Conservation (phyloP, 495 filamentous ascomycete genomes). For the Lasiosphaeris hirsuta region DNA sequence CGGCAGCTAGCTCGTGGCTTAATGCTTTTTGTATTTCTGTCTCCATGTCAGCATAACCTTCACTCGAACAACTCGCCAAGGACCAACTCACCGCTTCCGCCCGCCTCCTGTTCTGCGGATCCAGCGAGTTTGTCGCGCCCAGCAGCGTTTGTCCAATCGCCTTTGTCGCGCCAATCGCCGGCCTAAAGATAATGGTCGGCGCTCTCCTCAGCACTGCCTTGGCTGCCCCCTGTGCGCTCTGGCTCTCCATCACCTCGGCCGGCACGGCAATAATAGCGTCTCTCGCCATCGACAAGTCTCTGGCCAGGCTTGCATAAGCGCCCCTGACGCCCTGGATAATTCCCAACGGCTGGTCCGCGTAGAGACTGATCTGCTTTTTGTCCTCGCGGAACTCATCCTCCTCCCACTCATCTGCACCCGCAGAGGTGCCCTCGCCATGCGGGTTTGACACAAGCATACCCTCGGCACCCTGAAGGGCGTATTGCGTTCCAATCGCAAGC, state of each 20-base stretch:
- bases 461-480: conserved; percentile 82
- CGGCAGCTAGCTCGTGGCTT: background rate
- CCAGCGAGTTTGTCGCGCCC: conserved; percentile 90
- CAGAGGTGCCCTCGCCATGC: conserved; percentile 24
- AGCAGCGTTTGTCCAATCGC: conserved; percentile 85
- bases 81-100: conserved; percentile 76
- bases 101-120: conserved; percentile 74
- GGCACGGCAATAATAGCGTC: conserved; percentile 96
- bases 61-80: background rate
- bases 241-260: conserved; percentile 82
- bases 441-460: conserved; percentile 60
- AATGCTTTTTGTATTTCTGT: conserved; percentile 29
- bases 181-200: conserved; percentile 86
- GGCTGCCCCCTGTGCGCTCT: conserved; percentile 76
- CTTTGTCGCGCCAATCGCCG: conserved; percentile 85
- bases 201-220: conserved; percentile 75
- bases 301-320: conserved; percentile 75
- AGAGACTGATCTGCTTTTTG: conserved; percentile 72
- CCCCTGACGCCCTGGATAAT: conserved; percentile 81
- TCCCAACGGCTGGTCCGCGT: conserved; percentile 88
- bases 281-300: conserved; percentile 76
- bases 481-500: conserved; percentile 91
- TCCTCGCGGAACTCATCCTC: conserved; percentile 62
- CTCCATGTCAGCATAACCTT: conserved; percentile 1
- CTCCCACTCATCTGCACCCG: conserved; percentile 51